Base-by-base conservation (phyloP, 306 rosid genomes). In the Cicer chorassanicum region DNA sequence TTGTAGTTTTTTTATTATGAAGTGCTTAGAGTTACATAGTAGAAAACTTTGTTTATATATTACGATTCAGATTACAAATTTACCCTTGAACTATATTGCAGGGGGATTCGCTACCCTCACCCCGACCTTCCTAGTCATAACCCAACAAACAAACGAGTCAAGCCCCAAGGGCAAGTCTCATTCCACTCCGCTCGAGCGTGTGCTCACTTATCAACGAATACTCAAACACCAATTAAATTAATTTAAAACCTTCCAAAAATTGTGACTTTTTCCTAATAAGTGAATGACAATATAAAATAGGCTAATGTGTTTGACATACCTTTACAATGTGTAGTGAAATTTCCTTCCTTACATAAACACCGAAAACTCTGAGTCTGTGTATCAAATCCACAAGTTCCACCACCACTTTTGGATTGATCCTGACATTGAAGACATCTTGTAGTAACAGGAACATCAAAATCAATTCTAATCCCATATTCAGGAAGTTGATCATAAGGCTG, bases 321-420 rank as follows among this genome's bases (percentile, higher is more conserved):
- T 46, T 85, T 70, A 78, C 98, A 93, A 75, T 87, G 87, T 11
- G 96, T 87, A 13, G 96, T 93, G 56, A 78, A 82, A 76, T 93
- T 93, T 61, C 87, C 87, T 3, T 78, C 81, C 24, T 70, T 87
- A 49, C 98, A 93, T 0, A 89, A 74, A 65, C 98, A 93, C 85
- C 84, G 36, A 81, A 93, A 93, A 65, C 56, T 82, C 62, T 86
- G 89, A 0, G 82, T 76, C 9, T 75, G 29, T 0, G 87, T 82
- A 48, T 89, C 87, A 73, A 89, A 93, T 46, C 98, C 98, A 63
- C 98, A 91, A 11, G 88, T 85, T 9, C 98, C 98, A 7, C 85
- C 98, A 4, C 85, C 90, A 9, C 98, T 92, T 61, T 89, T 93
- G 34, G 71, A 45, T 9, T 82, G 87, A 67, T 91, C 98, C 73